A percentile compares a stretch with the other conserved stretches of the same genome.
Evolutionary conservation across 2,329 filamentous ascomycete genomes (phyloP).

Genomic region (Aspergillus sp.): DNA sequence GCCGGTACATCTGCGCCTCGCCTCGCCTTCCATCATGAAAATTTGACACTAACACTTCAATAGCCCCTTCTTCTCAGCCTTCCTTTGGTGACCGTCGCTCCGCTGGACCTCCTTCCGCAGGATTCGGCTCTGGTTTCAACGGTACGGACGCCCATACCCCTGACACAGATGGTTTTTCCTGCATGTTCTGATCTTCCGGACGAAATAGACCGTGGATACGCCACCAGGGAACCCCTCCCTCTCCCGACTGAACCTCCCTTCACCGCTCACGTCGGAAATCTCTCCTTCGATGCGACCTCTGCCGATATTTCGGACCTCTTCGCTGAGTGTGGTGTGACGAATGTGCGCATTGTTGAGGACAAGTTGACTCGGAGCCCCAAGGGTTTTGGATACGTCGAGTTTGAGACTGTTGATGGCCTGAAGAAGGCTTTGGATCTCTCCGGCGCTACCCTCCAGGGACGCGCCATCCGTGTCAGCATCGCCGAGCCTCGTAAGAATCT

Average conservation of each 20-base stretch:
- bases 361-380: slow-evolving; percentile 91
- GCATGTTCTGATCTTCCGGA: slow-evolving; percentile 14
- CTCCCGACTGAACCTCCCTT: slow-evolving; percentile 90
- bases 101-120: slow-evolving; percentile 38
- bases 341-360: slow-evolving; percentile 94
- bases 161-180: slow-evolving; percentile 6
- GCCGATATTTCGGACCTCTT: slow-evolving; percentile 86
- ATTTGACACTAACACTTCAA: slow-evolving; percentile 18
- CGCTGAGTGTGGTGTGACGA: slow-evolving; percentile 76
- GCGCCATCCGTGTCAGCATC: slow-evolving; percentile 88
- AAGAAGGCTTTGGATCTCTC: slow-evolving; percentile 86
- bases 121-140: slow-evolving; percentile 36
- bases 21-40: slow-evolving; percentile 5
- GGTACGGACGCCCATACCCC: slow-evolving; percentile 23
- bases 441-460: slow-evolving; percentile 78
- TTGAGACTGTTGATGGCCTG: slow-evolving; percentile 79
- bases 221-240: slow-evolving; percentile 66
- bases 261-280: slow-evolving; percentile 93
- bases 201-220: slow-evolving; percentile 37
- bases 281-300: slow-evolving; percentile 88
- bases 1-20: slow-evolving; percentile 27
- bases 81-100: slow-evolving; percentile 51
- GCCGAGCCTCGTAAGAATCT: slow-evolving; percentile 83
- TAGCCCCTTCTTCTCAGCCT: slow-evolving; percentile 39
- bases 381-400: slow-evolving; percentile 97